These are phyloP conservation scores for Ilyonectria sp. DNA, from an alignment of 2,329 filamentous ascomycete genomes.

Conservation along the genomic window DNA sequence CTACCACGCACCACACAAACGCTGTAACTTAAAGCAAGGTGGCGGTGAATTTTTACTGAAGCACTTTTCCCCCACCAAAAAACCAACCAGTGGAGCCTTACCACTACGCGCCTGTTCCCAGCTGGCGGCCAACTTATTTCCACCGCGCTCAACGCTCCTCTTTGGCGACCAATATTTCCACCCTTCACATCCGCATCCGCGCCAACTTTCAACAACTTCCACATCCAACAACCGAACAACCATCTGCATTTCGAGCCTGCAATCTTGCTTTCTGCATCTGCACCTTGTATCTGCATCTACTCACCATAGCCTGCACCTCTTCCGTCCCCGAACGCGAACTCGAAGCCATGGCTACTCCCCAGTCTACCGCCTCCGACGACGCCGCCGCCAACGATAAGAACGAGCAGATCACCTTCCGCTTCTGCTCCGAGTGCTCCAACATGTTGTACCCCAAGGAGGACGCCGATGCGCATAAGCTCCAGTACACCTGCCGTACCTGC, in stretches of 20 bases:
- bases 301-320: constrained; percentile 14
- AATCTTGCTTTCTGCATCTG: constrained; percentile 4
- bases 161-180: constrained; percentile 32
- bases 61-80: constrained; percentile 15
- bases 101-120: constrained; percentile 29
- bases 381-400: constrained; percentile 63
- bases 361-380: constrained; percentile 63
- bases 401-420: constrained; percentile 94
- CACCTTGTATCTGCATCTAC: constrained; percentile 22
- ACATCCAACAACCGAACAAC: not conserved
- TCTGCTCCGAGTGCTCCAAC: constrained; percentile 99
- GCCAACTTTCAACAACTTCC: constrained; percentile 1
- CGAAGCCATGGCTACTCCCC: constrained; percentile 70
- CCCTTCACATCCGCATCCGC: constrained; percentile 32
- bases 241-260: constrained; percentile 1
- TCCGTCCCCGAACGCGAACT: constrained; percentile 23
- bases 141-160: constrained; percentile 35
- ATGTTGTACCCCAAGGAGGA: constrained; percentile 98
- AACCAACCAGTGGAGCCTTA: constrained; percentile 39
- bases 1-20: constrained; percentile 5
- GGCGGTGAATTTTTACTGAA: constrained; percentile 24
- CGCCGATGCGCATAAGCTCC: constrained; percentile 83
- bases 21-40: constrained; percentile 14
- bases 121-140: constrained; percentile 8
- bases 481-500: constrained; percentile 97